Evolutionary conservation across 345 rosid species (phyloP).

Genomic region (Carallia pectinifolia): DNA sequence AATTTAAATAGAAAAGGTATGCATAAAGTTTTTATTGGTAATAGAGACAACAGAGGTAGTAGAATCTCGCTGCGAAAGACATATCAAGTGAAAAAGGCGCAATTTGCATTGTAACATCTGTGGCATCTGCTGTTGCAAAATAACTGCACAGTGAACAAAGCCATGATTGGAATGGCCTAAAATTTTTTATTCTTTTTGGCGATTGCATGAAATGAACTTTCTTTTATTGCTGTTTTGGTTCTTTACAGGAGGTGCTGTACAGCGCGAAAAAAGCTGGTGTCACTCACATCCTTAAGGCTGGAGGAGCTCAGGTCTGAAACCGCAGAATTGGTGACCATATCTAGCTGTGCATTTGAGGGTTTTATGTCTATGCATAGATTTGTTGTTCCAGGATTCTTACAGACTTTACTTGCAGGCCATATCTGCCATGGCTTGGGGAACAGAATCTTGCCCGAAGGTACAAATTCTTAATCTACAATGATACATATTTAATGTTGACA

Average conservation of each 20-base stretch:
- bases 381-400: not conserved
- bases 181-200: too few species aligned
- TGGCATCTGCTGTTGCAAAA: too few species aligned
- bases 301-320: conserved; percentile 83
- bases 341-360: not conserved
- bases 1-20: too few species aligned
- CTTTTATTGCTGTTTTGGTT: not conserved
- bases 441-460: conserved; percentile 95
- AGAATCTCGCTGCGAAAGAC: too few species aligned
- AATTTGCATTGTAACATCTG: too few species aligned
- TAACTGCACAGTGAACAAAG: too few species aligned
- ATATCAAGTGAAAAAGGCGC: too few species aligned
- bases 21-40: too few species aligned
- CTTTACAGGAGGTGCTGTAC: conserved; percentile 70
- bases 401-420: conserved; percentile 53
- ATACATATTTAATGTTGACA: not conserved
- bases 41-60: too few species aligned
- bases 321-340: not conserved
- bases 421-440: conserved; percentile 98
- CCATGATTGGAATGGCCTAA: too few species aligned
- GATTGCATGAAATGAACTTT: not conserved
- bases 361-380: conserved; percentile 1
- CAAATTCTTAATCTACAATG: conserved; percentile 5
- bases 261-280: conserved; percentile 95
- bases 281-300: conserved; percentile 91